phyloP scores from a whole-genome alignment of 306 rosid species.

The Trifolium dubium region DNA sequence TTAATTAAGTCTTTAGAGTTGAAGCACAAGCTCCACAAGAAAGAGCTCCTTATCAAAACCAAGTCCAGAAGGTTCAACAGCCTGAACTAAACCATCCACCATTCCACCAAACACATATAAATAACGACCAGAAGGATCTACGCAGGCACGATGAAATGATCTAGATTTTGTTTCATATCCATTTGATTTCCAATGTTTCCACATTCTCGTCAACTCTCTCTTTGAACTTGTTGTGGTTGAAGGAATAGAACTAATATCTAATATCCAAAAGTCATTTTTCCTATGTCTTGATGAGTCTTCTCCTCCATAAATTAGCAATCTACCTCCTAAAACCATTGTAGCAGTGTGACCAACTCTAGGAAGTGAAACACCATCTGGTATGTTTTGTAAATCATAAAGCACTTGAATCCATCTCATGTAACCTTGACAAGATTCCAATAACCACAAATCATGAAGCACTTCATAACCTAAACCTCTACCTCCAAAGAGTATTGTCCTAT shows the following conservation, averaged over 20 bases:
- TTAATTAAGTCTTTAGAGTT: constrained; percentile 45
- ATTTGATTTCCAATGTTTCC: constrained; percentile 63
- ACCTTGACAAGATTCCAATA: constrained; percentile 59
- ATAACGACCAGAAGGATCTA: constrained; percentile 66
- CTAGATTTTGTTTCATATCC: constrained; percentile 54
- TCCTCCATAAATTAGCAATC: constrained; percentile 83
- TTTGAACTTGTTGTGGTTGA: constrained; percentile 45
- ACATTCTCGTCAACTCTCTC: constrained; percentile 58
- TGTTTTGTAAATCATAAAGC: constrained; percentile 57
- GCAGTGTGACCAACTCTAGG: constrained; percentile 93
- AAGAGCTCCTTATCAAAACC: constrained; percentile 82
- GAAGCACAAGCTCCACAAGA: constrained; percentile 75
- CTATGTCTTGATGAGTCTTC: constrained; percentile 76
- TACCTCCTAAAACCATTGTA: constrained; percentile 77
- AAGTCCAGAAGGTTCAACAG: constrained; percentile 57
- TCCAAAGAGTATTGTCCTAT: constrained; percentile 70
- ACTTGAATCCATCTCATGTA: constrained; percentile 67
- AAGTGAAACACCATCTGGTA: constrained; percentile 75
- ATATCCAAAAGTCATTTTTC: constrained; percentile 84
- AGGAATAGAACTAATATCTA: constrained; percentile 67
- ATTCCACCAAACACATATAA: constrained; percentile 88
- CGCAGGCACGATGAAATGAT: constrained; percentile 87
- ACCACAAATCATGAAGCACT: constrained; percentile 87
- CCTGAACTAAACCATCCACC: constrained; percentile 69
- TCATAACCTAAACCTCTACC: constrained; percentile 88